phyloP scores from a whole-genome alignment of 1,139 yeast species.

The Debaryomycetaceae sp. region DNA sequence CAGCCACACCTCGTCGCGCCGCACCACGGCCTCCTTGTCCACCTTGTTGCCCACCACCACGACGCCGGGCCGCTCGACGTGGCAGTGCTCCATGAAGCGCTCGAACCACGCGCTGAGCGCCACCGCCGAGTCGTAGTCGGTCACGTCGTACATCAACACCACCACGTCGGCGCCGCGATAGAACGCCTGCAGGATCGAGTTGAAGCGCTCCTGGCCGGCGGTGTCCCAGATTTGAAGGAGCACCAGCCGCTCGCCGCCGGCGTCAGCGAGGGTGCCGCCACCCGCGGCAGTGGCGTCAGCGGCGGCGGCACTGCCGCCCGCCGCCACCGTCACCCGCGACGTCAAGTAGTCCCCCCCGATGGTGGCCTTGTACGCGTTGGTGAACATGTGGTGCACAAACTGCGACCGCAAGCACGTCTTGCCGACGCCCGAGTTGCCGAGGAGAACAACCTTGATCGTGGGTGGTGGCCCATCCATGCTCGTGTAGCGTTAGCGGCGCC shows the following conservation, averaged over 20 bases:
- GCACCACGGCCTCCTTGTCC: slow-evolving; percentile 43
- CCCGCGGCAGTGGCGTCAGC: neutral
- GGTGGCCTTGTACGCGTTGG: slow-evolving; percentile 57
- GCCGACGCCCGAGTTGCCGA: slow-evolving; percentile 63
- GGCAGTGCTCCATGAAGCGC: slow-evolving; percentile 49
- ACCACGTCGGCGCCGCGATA: slow-evolving; percentile 61
- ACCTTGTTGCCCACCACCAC: slow-evolving; percentile 53
- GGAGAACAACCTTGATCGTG: slow-evolving; percentile 47
- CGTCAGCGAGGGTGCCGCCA: neutral
- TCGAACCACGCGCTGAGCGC: slow-evolving; percentile 49
- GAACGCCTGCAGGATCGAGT: slow-evolving; percentile 55
- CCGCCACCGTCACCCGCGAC: slow-evolving; percentile 25
- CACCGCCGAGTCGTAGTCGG: slow-evolving; percentile 51
- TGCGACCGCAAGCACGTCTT: slow-evolving; percentile 59
- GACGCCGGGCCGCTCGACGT: slow-evolving; percentile 46
- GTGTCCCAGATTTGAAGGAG: slow-evolving; percentile 62
- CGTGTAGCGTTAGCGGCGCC: no score
- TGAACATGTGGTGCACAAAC: slow-evolving; percentile 53
- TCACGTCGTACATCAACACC: slow-evolving; percentile 51
- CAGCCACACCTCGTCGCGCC: slow-evolving; percentile 37
- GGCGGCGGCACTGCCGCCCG: neutral
- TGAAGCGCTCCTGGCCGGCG: slow-evolving; percentile 64
- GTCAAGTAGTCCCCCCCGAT: slow-evolving; percentile 61
- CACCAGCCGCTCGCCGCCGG: slow-evolving; percentile 15
- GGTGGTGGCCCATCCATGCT: slow-evolving; percentile 11